A percentile compares a stretch with the other conserved stretches of the same genome.
phyloP scores from a whole-genome alignment of 208 protist genomes.

The Trichomonas gallinae region DNA sequence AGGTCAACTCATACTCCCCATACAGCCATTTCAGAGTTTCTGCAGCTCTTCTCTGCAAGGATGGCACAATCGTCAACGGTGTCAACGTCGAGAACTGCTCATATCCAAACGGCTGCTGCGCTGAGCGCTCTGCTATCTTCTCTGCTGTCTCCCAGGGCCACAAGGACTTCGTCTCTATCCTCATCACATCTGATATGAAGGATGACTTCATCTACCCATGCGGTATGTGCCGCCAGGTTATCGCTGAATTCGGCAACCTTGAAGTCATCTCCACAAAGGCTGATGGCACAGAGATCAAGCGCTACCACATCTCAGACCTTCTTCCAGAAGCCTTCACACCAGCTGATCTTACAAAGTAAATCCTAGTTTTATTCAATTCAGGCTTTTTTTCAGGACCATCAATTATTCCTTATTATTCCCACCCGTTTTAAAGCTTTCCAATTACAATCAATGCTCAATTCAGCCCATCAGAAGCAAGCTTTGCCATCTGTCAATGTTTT shows the following conservation, averaged over 20 bases:
- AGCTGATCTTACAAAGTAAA: constrained; percentile 16
- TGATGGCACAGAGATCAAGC: not conserved
- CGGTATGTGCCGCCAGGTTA: not conserved
- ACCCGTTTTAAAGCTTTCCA: no score
- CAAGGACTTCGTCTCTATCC: not conserved
- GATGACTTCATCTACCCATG: constrained; percentile 9
- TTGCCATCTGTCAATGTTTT: no score
- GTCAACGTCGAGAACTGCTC: constrained; percentile 7
- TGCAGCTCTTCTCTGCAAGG: not conserved
- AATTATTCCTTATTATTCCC: no score
- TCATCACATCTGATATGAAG: not conserved
- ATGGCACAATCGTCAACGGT: not conserved
- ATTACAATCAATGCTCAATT: no score
- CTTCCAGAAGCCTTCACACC: not conserved
- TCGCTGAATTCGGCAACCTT: not conserved
- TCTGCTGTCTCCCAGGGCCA: not conserved
- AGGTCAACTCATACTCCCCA: constrained; percentile 1
- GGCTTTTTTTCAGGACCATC: no score
- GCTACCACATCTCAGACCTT: not conserved
- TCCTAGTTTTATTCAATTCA: no score
- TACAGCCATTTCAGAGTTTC: not conserved
- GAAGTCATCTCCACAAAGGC: not conserved
- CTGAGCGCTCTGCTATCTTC: not conserved
- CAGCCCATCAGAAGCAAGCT: no score
- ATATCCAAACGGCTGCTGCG: not conserved